Conservation (phyloP, 2,329 filamentous ascomycete species). For the Neurospora sp. region DNA sequence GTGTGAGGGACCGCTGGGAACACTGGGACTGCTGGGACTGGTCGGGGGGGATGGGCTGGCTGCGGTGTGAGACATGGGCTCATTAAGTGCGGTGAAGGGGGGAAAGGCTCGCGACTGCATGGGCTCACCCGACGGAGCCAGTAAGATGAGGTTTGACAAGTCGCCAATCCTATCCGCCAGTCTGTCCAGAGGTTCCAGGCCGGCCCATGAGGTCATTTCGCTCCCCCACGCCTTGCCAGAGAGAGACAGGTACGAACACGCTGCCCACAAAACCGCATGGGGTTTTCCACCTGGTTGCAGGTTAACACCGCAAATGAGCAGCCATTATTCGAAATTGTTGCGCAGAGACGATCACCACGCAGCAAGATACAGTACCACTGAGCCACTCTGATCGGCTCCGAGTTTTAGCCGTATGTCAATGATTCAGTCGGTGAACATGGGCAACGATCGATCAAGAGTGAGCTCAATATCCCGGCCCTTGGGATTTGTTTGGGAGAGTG, state of each 20-base stretch:
- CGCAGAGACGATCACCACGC: neutral
- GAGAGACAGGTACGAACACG: neutral
- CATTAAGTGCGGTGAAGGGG: neutral
- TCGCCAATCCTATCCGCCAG: neutral
- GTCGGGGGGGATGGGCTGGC: neutral
- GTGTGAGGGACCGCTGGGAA: neutral
- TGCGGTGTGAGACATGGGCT: neutral
- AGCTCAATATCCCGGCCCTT: neutral
- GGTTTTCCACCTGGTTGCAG: neutral
- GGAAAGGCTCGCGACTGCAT: neutral
- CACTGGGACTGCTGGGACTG: neutral
- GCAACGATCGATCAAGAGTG: neutral
- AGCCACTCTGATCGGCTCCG: neutral
- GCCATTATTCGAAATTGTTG: neutral
- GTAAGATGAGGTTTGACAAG: neutral
- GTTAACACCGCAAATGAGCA: neutral
- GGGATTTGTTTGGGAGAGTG: neutral
- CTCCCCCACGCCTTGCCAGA: neutral
- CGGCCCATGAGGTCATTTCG: neutral
- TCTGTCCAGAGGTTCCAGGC: neutral
- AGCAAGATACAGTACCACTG: neutral
- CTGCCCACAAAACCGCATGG: neutral
- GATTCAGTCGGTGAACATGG: neutral
- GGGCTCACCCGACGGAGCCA: neutral
- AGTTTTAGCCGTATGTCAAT: neutral